Conservation (phyloP, 2,329 filamentous ascomycete genomes). For the Emergomyces orientalis region DNA sequence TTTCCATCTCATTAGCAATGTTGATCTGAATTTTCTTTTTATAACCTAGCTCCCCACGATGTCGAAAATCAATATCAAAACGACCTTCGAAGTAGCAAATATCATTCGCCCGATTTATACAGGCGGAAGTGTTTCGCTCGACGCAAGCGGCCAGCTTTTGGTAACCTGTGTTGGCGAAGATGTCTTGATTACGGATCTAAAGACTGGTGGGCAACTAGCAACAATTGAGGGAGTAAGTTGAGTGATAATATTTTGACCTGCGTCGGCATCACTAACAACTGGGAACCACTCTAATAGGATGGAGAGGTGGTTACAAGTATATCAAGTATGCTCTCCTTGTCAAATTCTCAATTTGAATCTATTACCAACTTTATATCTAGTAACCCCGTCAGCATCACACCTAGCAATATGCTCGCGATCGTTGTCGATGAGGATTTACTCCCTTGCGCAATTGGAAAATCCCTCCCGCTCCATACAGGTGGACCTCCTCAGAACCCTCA, state of each 20-base stretch:
- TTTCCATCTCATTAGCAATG: neutral
- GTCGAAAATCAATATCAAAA: conserved; percentile 57
- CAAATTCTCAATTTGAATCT: neutral
- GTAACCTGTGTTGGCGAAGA: conserved; percentile 89
- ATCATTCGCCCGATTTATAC: conserved; percentile 91
- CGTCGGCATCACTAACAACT: conserved; percentile 11
- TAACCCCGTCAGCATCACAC: conserved; percentile 81
- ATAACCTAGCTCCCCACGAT: conserved; percentile 18
- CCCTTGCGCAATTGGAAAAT: conserved; percentile 51
- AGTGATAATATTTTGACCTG: conserved; percentile 15
- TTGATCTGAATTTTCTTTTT: neutral
- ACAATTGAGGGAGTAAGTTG: conserved; percentile 72
- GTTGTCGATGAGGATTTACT: conserved; percentile 88
- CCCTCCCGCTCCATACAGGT: conserved; percentile 52
- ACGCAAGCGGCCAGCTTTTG: conserved; percentile 69
- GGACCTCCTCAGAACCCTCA: conserved; percentile 67
- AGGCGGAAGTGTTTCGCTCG: conserved; percentile 76
- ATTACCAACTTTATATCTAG: conserved; percentile 34
- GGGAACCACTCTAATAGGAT: conserved; percentile 44
- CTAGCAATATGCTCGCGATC: conserved; percentile 88
- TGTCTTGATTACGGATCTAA: conserved; percentile 74
- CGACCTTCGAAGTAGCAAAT: conserved; percentile 75
- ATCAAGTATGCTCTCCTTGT: conserved; percentile 27
- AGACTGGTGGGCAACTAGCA: conserved; percentile 71
- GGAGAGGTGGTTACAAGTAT: conserved; percentile 45